Evolutionary conservation across 1,284 basidiomycete species (phyloP).

Genomic region (Trichosporon coremiiforme): DNA sequence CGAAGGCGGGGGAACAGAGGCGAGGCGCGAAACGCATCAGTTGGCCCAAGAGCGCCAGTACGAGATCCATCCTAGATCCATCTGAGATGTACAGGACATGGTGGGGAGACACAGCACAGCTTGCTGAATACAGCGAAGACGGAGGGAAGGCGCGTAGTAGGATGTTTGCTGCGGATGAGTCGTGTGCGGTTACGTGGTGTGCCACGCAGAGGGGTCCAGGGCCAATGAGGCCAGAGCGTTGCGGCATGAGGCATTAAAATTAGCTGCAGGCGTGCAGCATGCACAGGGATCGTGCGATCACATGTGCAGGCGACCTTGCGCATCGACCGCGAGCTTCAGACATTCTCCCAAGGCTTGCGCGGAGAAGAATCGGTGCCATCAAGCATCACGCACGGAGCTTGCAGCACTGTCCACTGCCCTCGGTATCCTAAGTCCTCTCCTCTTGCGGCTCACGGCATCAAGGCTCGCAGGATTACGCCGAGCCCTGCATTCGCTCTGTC

Average conservation of each 20-base stretch:
- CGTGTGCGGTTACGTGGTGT: background rate
- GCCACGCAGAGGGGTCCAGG: background rate
- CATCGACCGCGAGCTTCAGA: background rate
- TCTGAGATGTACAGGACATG: background rate
- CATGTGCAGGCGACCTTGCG: background rate
- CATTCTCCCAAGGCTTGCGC: no score
- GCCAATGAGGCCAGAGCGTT: background rate
- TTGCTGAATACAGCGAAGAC: background rate
- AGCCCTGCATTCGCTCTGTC: background rate
- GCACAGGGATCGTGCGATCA: conserved; percentile 13
- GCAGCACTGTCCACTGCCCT: background rate
- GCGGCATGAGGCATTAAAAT: conserved; percentile 6
- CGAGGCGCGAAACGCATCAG: no score
- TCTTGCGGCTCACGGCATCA: background rate
- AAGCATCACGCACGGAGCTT: background rate
- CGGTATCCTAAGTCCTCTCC: background rate
- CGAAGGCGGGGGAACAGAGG: no score
- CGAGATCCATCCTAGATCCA: no score
- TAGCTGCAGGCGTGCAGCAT: background rate
- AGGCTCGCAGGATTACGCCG: background rate
- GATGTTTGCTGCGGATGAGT: background rate
- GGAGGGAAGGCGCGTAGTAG: background rate
- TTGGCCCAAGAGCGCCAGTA: no score
- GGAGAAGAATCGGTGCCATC: no score
- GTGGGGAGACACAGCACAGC: background rate